A percentile compares a stretch with the other conserved stretches of the same genome.
Conservation (phyloP, 106 monocot genomes). For the Triglochin maritima region DNA sequence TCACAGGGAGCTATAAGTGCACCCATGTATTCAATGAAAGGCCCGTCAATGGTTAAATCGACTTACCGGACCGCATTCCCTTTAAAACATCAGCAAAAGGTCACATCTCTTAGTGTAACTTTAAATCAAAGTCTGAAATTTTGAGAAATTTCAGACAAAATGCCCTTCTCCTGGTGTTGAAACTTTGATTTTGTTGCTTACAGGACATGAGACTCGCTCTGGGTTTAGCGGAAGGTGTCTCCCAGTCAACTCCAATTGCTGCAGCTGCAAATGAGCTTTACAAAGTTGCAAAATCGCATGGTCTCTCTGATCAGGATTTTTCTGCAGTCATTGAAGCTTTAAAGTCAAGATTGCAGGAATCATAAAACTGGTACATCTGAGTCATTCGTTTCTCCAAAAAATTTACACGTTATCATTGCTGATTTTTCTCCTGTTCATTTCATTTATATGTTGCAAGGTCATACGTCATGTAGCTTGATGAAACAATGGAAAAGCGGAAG, state of each 20-base stretch:
- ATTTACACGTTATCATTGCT: too few species aligned
- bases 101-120: neutral
- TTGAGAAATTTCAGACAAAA: neutral
- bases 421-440: too few species aligned
- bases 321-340: slow-evolving; percentile 84
- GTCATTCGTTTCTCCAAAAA: too few species aligned
- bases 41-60: slow-evolving; percentile 77
- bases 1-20: slow-evolving; percentile 88
- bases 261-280: slow-evolving; percentile 83
- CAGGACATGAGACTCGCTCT: slow-evolving; percentile 87
- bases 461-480: too few species aligned
- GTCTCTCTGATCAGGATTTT: slow-evolving; percentile 80
- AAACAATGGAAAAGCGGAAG: too few species aligned
- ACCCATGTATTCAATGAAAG: slow-evolving; percentile 82
- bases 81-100: slow-evolving; percentile 96
- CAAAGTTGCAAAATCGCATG: slow-evolving; percentile 72
- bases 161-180: neutral
- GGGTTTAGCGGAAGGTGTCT: slow-evolving; percentile 63
- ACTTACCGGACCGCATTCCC: slow-evolving; percentile 73
- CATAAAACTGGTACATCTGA: neutral
- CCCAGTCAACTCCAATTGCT: slow-evolving; percentile 70
- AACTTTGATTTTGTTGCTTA: slow-evolving; percentile 1
- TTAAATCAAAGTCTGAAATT: neutral
- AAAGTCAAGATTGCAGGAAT: slow-evolving; percentile 16
- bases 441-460: too few species aligned